Conservation (phyloP, 306 rosid genomes). For the Carpinus fangiana region DNA sequence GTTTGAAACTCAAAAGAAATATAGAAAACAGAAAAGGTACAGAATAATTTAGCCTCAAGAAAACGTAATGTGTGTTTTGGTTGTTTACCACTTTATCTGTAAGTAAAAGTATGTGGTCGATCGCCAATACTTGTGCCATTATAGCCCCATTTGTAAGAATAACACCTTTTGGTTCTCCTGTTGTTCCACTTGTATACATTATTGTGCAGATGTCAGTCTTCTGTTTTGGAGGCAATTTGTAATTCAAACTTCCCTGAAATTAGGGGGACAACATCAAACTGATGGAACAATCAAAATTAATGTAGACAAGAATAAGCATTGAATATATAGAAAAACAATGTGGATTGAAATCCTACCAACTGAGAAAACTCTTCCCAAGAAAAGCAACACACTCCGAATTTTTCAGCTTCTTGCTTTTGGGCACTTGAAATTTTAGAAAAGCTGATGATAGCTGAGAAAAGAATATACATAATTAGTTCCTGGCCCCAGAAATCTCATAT, state of each 20-base stretch:
- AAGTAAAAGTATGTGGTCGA: slow-evolving; percentile 59
- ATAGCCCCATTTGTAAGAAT: slow-evolving; percentile 69
- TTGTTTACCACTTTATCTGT: slow-evolving; percentile 72
- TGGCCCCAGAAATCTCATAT: slow-evolving; percentile 10
- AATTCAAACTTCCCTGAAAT: slow-evolving; percentile 56
- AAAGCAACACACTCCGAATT: slow-evolving; percentile 68
- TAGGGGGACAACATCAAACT: not conserved
- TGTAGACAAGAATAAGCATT: slow-evolving; percentile 1
- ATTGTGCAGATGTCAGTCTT: slow-evolving; percentile 66
- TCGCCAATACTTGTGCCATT: slow-evolving; percentile 70
- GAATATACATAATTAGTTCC: slow-evolving; percentile 22
- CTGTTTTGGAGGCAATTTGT: slow-evolving; percentile 61
- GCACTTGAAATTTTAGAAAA: slow-evolving; percentile 57
- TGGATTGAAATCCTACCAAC: slow-evolving; percentile 48
- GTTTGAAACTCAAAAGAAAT: not conserved
- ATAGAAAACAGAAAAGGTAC: not conserved
- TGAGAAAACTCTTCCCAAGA: slow-evolving; percentile 83
- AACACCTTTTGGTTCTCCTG: slow-evolving; percentile 97
- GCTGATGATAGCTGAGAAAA: slow-evolving; percentile 75
- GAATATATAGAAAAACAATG: slow-evolving; percentile 1
- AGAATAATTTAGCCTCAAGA: not conserved
- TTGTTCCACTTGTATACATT: slow-evolving; percentile 97
- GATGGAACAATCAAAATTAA: not conserved
- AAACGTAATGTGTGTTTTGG: not conserved
- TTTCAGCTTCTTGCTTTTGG: slow-evolving; percentile 85